Evolutionary conservation across 2,329 filamentous ascomycete genomes (phyloP), one percentile per base, ranked within the genome.

Genomic region (Epicoccum nigrum): DNA sequence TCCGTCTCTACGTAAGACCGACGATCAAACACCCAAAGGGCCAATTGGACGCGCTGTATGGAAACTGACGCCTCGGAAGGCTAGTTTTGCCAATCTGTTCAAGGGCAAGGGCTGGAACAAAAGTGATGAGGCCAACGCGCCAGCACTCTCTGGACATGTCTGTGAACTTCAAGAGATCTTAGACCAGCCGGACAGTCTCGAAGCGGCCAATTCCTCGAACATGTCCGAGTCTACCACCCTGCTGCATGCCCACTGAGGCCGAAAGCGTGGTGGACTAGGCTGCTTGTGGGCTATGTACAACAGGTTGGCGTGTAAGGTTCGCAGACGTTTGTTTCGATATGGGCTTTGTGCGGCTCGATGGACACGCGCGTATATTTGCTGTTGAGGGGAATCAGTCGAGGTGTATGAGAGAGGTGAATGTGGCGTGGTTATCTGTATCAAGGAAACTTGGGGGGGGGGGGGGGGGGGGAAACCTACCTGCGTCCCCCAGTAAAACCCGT

Each of bases 61-160:
- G 37, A 71, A 65, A 52, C 55, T 72, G 52, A 71, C 69, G 28
- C 69, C 68, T 25, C 59, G 69, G 13, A 72, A 72, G 51, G 59
- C 58, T 50, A 71, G 69, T 54, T 58, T 72, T 17, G 67, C 64
- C 48, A 70, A 71, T 20, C 39, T 72, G 15, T 54, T 72, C 28
- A 72, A 68, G 35, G 68, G 66, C 5, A 71, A 65, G 51, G 61
- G 68, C 15, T 66, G 65, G 61, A 67, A 60, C 53, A 63, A 53
- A 43, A 48, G 37, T 7, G 59, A 65, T 12, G 62, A 64, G 3
- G n/a, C 20, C 6, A 58, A 51, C 30, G 32, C 46, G 6, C 12
- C 12, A 8, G 38, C 43, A 2, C 11, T 39, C 32, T 12, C 38
- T 7, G 39, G 21, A 32, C 43, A 34, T 12, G 7, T 52, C n/a